These are phyloP conservation scores for Kodamaea fungicola DNA, from an alignment of 1,139 yeast species.

Conservation along the genomic window DNA sequence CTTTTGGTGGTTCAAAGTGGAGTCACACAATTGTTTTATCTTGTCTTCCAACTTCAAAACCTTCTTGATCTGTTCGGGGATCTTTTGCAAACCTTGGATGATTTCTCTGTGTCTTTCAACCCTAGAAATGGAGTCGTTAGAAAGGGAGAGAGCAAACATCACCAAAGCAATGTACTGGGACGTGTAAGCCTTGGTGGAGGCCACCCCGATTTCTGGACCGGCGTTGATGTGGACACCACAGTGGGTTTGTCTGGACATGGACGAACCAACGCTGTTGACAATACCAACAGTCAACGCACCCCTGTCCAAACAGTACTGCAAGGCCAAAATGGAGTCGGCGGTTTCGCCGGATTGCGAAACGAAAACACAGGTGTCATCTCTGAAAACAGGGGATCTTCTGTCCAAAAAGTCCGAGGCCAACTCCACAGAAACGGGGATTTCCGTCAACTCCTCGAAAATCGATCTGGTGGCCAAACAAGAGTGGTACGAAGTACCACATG, in stretches of 20 bases:
- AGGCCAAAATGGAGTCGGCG: slow-evolving; percentile 95
- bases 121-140: slow-evolving; percentile 85
- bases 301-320: slow-evolving; percentile 93
- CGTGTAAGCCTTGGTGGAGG: slow-evolving; percentile 98
- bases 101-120: slow-evolving; percentile 76
- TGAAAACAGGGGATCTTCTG: slow-evolving; percentile 90
- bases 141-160: slow-evolving; percentile 90
- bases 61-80: slow-evolving; percentile 80
- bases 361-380: slow-evolving; percentile 96
- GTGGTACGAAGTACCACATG: slow-evolving; percentile 99
- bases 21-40: slow-evolving; percentile 74
- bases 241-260: slow-evolving; percentile 92
- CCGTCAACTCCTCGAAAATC: slow-evolving; percentile 93
- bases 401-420: slow-evolving; percentile 97
- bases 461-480: slow-evolving; percentile 97
- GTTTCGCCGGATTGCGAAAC: slow-evolving; percentile 99
- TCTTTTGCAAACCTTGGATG: slow-evolving; percentile 77
- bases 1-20: slow-evolving; percentile 72
- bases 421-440: slow-evolving; percentile 93
- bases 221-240: slow-evolving; percentile 99
- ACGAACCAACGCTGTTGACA: slow-evolving; percentile 90
- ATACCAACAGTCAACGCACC: slow-evolving; percentile 98
- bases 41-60: slow-evolving; percentile 71
- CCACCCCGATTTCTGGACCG: slow-evolving; percentile 99
- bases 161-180: slow-evolving; percentile 97